These are phyloP conservation scores for Xylaria longipes DNA, from an alignment of 495 filamentous ascomycete species.

Conservation along the genomic window DNA sequence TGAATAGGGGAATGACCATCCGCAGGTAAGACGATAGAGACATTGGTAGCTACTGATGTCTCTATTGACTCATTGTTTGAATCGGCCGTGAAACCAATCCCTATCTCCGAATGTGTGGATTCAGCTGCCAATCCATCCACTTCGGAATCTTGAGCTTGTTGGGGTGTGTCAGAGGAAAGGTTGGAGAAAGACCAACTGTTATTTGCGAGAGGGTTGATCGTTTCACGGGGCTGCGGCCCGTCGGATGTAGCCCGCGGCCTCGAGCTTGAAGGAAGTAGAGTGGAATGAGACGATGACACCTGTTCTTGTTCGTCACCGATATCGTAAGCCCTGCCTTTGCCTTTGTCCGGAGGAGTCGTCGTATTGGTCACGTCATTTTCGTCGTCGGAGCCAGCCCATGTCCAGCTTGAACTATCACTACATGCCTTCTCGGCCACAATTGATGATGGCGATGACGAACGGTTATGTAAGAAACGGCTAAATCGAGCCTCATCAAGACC, in stretches of 20 bases:
- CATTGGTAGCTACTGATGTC: background rate
- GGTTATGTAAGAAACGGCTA: slow-evolving; percentile 22
- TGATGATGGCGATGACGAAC: slow-evolving; percentile 28
- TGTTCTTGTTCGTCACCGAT: background rate
- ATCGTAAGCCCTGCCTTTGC: slow-evolving; percentile 44
- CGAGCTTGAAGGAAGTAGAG: slow-evolving; percentile 21
- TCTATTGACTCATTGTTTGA: background rate
- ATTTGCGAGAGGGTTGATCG: slow-evolving; percentile 51
- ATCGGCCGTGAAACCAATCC: background rate
- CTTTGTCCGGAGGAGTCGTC: slow-evolving; percentile 36
- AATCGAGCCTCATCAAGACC: slow-evolving; percentile 34
- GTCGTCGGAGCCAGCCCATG: slow-evolving; percentile 43
- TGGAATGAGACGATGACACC: slow-evolving; percentile 7
- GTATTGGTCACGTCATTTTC: slow-evolving; percentile 30
- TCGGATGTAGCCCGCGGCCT: slow-evolving; percentile 52
- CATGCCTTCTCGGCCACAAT: slow-evolving; percentile 29
- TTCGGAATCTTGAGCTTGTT: background rate
- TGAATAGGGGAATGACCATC: background rate
- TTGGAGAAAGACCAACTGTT: slow-evolving; percentile 57
- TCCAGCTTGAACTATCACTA: slow-evolving; percentile 42
- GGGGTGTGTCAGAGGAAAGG: slow-evolving; percentile 29
- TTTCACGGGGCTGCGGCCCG: slow-evolving; percentile 45
- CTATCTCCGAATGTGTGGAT: background rate
- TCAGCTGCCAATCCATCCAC: background rate
- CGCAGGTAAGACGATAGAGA: background rate